Conservation (phyloP, 805 yeast genomes). For the Saturnispora halmiae region DNA sequence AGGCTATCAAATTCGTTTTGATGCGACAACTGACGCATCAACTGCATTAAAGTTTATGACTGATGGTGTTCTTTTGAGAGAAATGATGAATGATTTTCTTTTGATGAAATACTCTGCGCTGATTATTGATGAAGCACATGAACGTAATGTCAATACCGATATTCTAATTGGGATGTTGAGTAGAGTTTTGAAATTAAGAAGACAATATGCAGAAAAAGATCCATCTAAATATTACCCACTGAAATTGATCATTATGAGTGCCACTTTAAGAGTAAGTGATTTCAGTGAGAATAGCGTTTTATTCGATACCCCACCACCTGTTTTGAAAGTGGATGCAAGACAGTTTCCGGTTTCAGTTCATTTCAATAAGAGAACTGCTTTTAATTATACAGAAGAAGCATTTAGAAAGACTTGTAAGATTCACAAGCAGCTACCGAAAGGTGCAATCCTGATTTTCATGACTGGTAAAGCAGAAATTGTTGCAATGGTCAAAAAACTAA, state of each 20-base stretch:
- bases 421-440: conserved; percentile 80
- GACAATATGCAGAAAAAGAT: conserved; percentile 39
- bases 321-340: conserved; percentile 82
- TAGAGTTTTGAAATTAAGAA: conserved; percentile 69
- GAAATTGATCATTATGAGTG: conserved; percentile 91
- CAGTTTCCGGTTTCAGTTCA: conserved; percentile 91
- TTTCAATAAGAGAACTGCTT: conserved; percentile 71
- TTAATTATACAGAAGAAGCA: conserved; percentile 79
- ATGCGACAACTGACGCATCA: conserved; percentile 50
- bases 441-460: conserved; percentile 83
- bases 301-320: conserved; percentile 72
- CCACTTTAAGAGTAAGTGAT: conserved; percentile 88
- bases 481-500: conserved; percentile 59
- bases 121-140: conserved; percentile 96
- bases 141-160: conserved; percentile 92
- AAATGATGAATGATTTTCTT: conserved; percentile 82
- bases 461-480: conserved; percentile 94
- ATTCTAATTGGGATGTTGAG: conserved; percentile 91
- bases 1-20: conserved; percentile 78
- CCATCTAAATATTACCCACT: conserved; percentile 48
- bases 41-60: conserved; percentile 86
- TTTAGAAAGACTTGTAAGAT: conserved; percentile 78
- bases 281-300: conserved; percentile 73
- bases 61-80: conserved; percentile 88
- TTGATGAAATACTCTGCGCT: conserved; percentile 76